Base-by-base conservation (phyloP, 306 rosid genomes). In the Pterocarpus santalinus region DNA sequence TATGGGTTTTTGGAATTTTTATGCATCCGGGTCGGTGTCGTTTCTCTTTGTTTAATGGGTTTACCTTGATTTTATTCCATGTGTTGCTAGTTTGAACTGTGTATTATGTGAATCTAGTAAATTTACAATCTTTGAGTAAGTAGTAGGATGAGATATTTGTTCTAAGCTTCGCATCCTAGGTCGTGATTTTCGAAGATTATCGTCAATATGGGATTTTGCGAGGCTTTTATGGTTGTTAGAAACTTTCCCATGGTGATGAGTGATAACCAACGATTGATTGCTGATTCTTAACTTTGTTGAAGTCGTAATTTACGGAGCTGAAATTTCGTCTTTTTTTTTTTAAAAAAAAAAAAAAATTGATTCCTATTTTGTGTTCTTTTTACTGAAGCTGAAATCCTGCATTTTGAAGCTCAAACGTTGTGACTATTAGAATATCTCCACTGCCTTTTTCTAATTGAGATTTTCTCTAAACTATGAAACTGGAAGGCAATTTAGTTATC, bases 81-180 rank as follows among this genome's bases (percentile, higher is more conserved):
- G 66, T 41, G 30, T 38, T 72, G 32, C 16, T 28, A 55, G 30
- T 22, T 84, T 64, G 15, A 6, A 13, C 15, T 44, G 22, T 41
- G 5, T 28, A 36, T 1, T 14, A 2, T 35, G 49, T 60, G 9
- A 53, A 15, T 68, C 7, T 58, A 3, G 43, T 71, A 15, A 43
- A 38, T 69, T 69, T 69, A 11, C 38, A 76, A 69, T 63, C 30
- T 51, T 52, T 76, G 61, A 76, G 71, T 9, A 56, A 34, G 49
- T 35, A 36, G 38, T 46, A 58, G 38, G 76, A 39, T 52, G 34
- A 69, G 17, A 41, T 62, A 9, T 62, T 69, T 73, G 76, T 46
- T 74, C 15, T 36, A 12, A 67, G 30, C 67, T 34, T 81, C 70
- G 14, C 17, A 66, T 4, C 41, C 47, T 22, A 13, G 35, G 51